A percentile compares a stretch with the other conserved stretches of the same genome.
phyloP scores from a whole-genome alignment of 768 basidiomycete species.

The Boletus rex-veris region DNA sequence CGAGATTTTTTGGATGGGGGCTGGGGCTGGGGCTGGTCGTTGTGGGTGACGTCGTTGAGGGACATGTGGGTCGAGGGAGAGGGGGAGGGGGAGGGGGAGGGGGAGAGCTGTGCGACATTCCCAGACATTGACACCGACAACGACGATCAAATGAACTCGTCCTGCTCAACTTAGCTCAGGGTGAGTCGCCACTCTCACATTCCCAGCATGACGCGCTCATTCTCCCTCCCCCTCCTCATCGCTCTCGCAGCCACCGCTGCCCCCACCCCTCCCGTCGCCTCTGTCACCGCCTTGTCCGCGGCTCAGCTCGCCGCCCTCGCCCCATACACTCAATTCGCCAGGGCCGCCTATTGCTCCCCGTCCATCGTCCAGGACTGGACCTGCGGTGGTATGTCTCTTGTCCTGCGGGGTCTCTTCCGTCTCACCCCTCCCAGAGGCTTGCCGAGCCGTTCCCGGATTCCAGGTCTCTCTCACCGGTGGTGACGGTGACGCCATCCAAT shows the following conservation, averaged over 20 bases:
- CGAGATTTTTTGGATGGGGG: slow-evolving; percentile 36
- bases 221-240: background rate
- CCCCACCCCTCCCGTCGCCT: slow-evolving; percentile 1
- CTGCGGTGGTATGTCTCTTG: slow-evolving; percentile 38
- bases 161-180: no score
- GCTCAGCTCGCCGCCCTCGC: slow-evolving; percentile 36
- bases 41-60: slow-evolving; percentile 7
- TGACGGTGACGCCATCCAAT: slow-evolving; percentile 45
- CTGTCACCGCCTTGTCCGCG: slow-evolving; percentile 26
- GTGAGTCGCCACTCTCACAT: no score
- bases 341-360: slow-evolving; percentile 52
- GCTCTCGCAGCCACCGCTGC: background rate
- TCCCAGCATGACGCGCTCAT: no score
- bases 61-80: slow-evolving; percentile 10
- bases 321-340: slow-evolving; percentile 51
- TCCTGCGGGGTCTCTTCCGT: background rate
- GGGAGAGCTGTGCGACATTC: background rate
- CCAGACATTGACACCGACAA: background rate
- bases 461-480: slow-evolving; percentile 42
- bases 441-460: slow-evolving; percentile 42
- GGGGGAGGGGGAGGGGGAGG: no score
- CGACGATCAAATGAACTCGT: background rate
- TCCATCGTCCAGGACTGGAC: slow-evolving; percentile 37
- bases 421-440: slow-evolving; percentile 19
- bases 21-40: background rate